Percentiles rank a stretch among this genome's conserved stretches.
Evolutionary conservation across 1,139 yeast species (phyloP).

Genomic region (Blastobotrys indianensis): DNA sequence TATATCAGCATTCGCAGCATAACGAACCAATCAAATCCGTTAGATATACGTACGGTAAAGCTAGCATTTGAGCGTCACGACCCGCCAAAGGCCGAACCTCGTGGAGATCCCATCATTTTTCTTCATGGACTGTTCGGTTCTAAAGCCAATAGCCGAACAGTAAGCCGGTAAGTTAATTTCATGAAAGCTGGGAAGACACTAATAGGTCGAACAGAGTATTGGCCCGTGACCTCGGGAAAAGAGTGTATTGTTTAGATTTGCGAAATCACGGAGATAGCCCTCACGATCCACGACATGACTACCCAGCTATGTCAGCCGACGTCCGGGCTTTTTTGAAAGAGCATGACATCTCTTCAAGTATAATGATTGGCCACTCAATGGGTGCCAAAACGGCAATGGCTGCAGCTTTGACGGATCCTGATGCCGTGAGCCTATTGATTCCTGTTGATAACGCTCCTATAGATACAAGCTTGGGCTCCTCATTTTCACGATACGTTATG

Average conservation of each 20-base stretch:
- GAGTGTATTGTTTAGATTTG: conserved; percentile 67
- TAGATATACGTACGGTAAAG: conserved; percentile 38
- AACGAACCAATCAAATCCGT: too few relatives aligned
- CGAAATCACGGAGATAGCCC: conserved; percentile 94
- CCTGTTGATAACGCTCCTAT: conserved; percentile 91
- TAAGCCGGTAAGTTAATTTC: conserved; percentile 42
- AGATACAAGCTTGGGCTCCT: conserved; percentile 50
- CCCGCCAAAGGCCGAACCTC: conserved; percentile 18
- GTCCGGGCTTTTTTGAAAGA: conserved; percentile 62
- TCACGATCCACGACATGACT: conserved; percentile 61
- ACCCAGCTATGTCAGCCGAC: conserved; percentile 78
- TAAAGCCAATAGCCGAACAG: conserved; percentile 68
- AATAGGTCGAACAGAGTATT: conserved; percentile 15
- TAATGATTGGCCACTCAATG: conserved; percentile 90
- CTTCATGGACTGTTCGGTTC: conserved; percentile 90
- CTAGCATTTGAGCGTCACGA: conserved; percentile 41
- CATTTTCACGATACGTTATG: conserved; percentile 61
- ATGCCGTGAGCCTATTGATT: conserved; percentile 55
- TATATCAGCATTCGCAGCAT: too few relatives aligned
- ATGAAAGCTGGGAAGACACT: background rate
- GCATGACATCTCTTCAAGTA: conserved; percentile 46
- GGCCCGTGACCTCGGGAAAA: conserved; percentile 34
- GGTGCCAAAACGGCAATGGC: conserved; percentile 97
- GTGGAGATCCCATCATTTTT: conserved; percentile 54
- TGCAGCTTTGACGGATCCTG: conserved; percentile 63